phyloP scores from a whole-genome alignment of 805 yeast genomes.

The Metschnikowia hibisci region DNA sequence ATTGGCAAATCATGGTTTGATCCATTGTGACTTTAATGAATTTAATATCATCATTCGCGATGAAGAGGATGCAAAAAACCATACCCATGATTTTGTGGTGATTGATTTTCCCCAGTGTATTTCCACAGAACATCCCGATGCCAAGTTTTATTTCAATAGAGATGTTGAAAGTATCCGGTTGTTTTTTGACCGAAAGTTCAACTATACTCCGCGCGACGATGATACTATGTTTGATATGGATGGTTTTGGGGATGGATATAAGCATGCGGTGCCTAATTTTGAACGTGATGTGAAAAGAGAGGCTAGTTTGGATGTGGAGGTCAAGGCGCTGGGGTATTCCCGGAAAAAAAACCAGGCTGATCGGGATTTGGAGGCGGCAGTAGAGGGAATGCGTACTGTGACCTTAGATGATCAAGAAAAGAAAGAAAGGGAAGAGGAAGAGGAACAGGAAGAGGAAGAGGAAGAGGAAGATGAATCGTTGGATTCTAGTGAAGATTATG shows the following conservation, averaged over 20 bases:
- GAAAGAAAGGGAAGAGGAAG: constrained; percentile 43
- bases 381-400: constrained; percentile 57
- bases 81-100: constrained; percentile 73
- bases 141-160: constrained; percentile 81
- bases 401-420: constrained; percentile 23
- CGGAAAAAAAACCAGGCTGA: constrained; percentile 40
- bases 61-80: constrained; percentile 44
- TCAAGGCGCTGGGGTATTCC: constrained; percentile 84
- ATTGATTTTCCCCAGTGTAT: constrained; percentile 99
- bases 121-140: constrained; percentile 86
- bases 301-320: constrained; percentile 74
- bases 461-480: constrained; percentile 20
- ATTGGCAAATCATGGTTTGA: constrained; percentile 82
- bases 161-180: constrained; percentile 87
- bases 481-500: constrained; percentile 26
- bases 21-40: constrained; percentile 97
- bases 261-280: constrained; percentile 74
- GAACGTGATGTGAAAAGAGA: constrained; percentile 67
- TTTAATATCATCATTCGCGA: constrained; percentile 87
- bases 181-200: constrained; percentile 75
- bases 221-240: constrained; percentile 69
- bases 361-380: constrained; percentile 73
- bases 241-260: constrained; percentile 79
- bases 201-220: constrained; percentile 68
- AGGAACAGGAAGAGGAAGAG: constrained; percentile 29